phyloP scores from a whole-genome alignment of 2,329 filamentous ascomycete species.

The Colletotrichum trifolii region DNA sequence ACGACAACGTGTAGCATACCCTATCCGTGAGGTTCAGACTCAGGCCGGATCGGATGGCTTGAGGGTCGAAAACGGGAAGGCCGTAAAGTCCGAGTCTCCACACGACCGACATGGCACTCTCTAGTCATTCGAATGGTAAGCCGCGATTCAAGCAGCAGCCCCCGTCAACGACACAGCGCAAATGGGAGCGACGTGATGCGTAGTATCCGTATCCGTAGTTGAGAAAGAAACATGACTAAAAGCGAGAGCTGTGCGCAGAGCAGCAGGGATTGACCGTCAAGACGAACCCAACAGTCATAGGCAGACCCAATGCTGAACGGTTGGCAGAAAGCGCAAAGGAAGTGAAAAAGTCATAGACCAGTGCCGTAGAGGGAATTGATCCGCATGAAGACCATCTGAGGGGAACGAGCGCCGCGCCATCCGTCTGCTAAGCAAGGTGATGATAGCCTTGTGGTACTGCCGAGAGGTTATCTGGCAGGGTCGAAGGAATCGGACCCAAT shows the following conservation, averaged over 20 bases:
- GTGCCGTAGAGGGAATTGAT: conserved; percentile 9
- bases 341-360: conserved; percentile 17
- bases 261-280: conserved; percentile 7
- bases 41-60: conserved; percentile 26
- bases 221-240: too few species aligned
- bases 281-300: background rate
- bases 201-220: background rate
- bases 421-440: conserved; percentile 1
- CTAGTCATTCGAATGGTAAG: conserved; percentile 30
- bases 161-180: conserved; percentile 24
- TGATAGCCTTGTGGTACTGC: conserved; percentile 8
- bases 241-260: too few species aligned
- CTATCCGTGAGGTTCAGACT: background rate
- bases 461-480: conserved; percentile 9
- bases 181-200: conserved; percentile 1
- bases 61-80: conserved; percentile 25
- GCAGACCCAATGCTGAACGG: background rate
- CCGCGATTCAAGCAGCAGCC: conserved; percentile 26
- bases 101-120: conserved; percentile 5
- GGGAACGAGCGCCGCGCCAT: conserved; percentile 12
- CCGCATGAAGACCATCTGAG: conserved; percentile 15
- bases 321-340: conserved; percentile 4
- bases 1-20: background rate
- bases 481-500: conserved; percentile 8
- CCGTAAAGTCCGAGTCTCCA: conserved; percentile 25